Base-by-base conservation (phyloP, 192 early-diverging fungal genomes). In the Borealophlyctis nickersoniae region DNA sequence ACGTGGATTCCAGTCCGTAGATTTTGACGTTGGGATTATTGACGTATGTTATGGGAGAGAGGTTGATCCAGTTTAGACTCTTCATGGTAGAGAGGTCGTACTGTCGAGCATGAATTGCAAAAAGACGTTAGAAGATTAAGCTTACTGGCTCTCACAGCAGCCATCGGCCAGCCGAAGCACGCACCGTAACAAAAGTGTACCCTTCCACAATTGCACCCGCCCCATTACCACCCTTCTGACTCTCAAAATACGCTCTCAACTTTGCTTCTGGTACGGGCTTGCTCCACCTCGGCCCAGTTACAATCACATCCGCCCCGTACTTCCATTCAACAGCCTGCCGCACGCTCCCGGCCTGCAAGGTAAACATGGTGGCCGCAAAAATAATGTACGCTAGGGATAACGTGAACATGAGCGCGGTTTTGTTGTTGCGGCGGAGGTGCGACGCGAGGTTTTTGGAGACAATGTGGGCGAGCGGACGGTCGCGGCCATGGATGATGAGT, bases 321-420 rank as follows among this genome's bases (percentile, higher is more conserved):
- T 63, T 13, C 72, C 72, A 73, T 36, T 73, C 72, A 0, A 70
- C 33, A 16, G 56, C 30, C 34, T 66, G 53, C 13, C 53, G 7
- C 7, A 73, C 34, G 16, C 66, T 54, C 27, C 32, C 60, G 2
- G 67, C 36, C 45, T 70, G 66, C 48, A 73, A n/a, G 1, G 27
- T 32, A 26, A 73, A 73, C 66, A 73, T 68, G 2, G 66, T 63
- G 2, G 72, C 71, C 23, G 67, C 72, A 59, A 73, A 73, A 28
- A 73, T 59, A 24, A 73, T 52, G 49, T 70, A 73, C 0, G 72
- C 72, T n/a, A 73, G 63, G 33, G 61, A 73, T 4, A 73, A 33
- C 26, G 72, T 65, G 48, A 73, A 63, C 27, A 73, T 73, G 11
- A 67, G 32, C 14, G 72, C 58, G 2, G 72, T 70, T 49, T 64